Evolutionary conservation across 495 filamentous ascomycete genomes (phyloP), one percentile per base, ranked within the genome.

Genomic region (Podospora australis): DNA sequence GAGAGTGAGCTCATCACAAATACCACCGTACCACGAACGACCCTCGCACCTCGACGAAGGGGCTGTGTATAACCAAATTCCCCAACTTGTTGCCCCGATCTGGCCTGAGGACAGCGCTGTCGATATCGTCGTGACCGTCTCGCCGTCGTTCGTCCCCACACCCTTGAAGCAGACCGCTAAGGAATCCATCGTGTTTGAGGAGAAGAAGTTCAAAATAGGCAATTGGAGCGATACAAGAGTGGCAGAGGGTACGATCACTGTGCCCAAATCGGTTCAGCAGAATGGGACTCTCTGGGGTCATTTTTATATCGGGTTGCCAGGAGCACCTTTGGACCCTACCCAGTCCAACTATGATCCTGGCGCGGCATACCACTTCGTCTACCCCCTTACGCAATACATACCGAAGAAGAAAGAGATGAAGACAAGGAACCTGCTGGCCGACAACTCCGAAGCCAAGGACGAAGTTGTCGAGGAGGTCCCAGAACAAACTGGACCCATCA

Each of bases 201-300:
- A 97, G 76, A 84, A 81, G 61, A 72, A 76, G 40, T 95, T 96
- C 65, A 79, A 71, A n/a, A 63, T 95, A 22, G 87, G 87, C 7
- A 82, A 92, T 61, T 90, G 76, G 57, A 81, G 77, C 34, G 92
- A 98, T 52, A 83, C 73, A 50, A 79, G 94, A 20, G 77, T 82
- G 44, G 78, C 88, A 32, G 81, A 89, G 39, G 86, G 85, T n/a
- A 78, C 71, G 30, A 87, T 97, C 59, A 64, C 74, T 23, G 78
- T 97, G 7, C 91, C 92, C 2, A 75, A 76, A 52, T 69, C 79
- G 22, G 90, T 94, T 2, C 89, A 96, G 66, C 78, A 88, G 46
- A 97, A 97, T 62, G 90, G 88, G 26, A 96, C 92, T 1, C 73
- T 97, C 10, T 98, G 86, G 80, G 90, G 84, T 6, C 92, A 98